phyloP scores from a whole-genome alignment of 2,329 filamentous ascomycete species.

The Ascochyta clinopodiicola region DNA sequence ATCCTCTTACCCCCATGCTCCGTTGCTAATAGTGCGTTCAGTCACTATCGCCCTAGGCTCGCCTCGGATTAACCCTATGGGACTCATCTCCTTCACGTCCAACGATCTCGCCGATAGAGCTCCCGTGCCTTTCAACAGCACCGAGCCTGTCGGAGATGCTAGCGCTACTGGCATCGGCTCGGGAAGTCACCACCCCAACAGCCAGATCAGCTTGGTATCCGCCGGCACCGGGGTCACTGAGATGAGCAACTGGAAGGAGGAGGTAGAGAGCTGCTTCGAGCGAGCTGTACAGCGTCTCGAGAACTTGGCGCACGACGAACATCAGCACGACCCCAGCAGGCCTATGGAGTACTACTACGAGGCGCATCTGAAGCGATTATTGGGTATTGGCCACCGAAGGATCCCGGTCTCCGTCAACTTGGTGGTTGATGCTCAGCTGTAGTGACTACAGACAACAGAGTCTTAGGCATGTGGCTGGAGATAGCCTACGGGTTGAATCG shows the following conservation, averaged over 20 bases:
- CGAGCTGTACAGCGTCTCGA: conserved; percentile 33
- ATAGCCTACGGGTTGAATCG: not conserved
- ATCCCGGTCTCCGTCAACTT: conserved; percentile 26
- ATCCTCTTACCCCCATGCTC: not conserved
- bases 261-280: conserved; percentile 37
- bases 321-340: conserved; percentile 22
- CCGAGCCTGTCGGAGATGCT: conserved; percentile 20
- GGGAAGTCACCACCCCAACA: conserved; percentile 16
- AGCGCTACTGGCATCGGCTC: conserved; percentile 13
- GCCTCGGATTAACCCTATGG: conserved; percentile 35
- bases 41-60: conserved; percentile 39
- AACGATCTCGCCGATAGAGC: conserved; percentile 22
- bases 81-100: conserved; percentile 38
- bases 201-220: conserved; percentile 23
- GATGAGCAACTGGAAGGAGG: conserved; percentile 44
- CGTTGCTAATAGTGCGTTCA: conserved; percentile 13
- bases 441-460: not conserved
- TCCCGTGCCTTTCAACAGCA: conserved; percentile 27
- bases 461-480: not conserved
- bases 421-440: not conserved
- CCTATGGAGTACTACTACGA: conserved; percentile 36
- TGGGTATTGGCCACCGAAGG: conserved; percentile 22
- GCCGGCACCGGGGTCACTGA: conserved; percentile 39
- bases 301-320: conserved; percentile 44
- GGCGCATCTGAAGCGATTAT: conserved; percentile 30